Percentiles rank a stretch among this genome's conserved stretches.
Evolutionary conservation across 768 basidiomycete species (phyloP).

Genomic region (Pleurotus citrinopileatus): DNA sequence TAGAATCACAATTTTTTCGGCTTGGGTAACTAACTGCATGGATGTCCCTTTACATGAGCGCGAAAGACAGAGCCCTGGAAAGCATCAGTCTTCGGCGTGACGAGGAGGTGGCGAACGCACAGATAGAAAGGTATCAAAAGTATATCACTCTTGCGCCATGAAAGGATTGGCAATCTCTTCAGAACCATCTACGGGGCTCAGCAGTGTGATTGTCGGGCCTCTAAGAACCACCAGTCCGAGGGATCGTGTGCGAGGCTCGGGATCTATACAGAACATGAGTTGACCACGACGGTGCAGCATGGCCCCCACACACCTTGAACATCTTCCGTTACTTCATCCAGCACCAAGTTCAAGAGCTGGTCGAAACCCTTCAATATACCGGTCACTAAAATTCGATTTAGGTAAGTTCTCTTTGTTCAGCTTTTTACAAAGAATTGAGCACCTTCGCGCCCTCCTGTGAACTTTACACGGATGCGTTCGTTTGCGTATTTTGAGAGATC

Average conservation of each 20-base stretch:
- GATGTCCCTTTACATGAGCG: no score
- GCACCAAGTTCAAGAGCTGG: slow-evolving; percentile 93
- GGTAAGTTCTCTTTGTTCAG: not conserved
- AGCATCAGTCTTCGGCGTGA: no score
- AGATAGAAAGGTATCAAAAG: not conserved
- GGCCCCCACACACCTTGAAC: slow-evolving; percentile 50
- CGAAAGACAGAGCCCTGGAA: no score
- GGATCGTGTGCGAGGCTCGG: slow-evolving; percentile 57
- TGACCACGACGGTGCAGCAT: slow-evolving; percentile 8
- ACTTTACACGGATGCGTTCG: slow-evolving; percentile 91
- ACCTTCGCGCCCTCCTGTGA: slow-evolving; percentile 98
- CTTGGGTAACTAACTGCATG: no score
- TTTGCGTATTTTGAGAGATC: slow-evolving; percentile 94
- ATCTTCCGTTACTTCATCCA: slow-evolving; percentile 92
- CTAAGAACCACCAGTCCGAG: slow-evolving; percentile 89
- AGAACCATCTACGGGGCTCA: slow-evolving; percentile 93
- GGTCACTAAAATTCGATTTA: slow-evolving; percentile 52
- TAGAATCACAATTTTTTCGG: no score
- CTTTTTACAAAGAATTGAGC: slow-evolving; percentile 3
- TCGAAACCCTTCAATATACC: slow-evolving; percentile 95
- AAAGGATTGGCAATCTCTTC: slow-evolving; percentile 95
- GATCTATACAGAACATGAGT: slow-evolving; percentile 39
- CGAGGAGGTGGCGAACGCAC: not conserved
- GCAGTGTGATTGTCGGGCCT: slow-evolving; percentile 90
- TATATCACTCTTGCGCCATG: slow-evolving; percentile 54